Evolutionary conservation across 2,329 filamentous ascomycete genomes (phyloP), one percentile per base, ranked within the genome.

Genomic region (Sarocladiaceae sp.): DNA sequence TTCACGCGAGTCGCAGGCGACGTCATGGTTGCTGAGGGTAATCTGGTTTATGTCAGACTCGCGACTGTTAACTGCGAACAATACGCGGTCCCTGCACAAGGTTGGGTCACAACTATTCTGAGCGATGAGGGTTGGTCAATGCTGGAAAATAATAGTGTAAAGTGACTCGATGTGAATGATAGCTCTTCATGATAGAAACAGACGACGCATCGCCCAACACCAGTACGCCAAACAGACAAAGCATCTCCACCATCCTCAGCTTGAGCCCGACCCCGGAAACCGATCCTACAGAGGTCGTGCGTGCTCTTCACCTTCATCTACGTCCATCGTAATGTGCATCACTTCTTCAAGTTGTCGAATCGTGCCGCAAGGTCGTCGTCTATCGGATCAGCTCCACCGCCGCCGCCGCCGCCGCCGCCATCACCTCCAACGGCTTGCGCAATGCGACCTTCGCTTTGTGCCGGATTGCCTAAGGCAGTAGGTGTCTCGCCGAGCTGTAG

Each of bases 281-380:
- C 20, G 17, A 23, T 7, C 17, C 37, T 40, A 20, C 40, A 28
- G 40, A 17, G 25, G 3, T 28, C 33, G 33, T 36, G 5, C 12
- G 23, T 44, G 13, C 10, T 28, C 23, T n/a, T 28, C 40, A n/a
- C 11, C 22, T 4, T 44, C 22, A n/a, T n/a, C 29, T 10, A 10
- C 29, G 29, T 33, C 29, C 15, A 33, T 33, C 29, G 10, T 33
- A 8, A 15, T 33, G 10, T 33, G 4, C 18, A 11, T 58, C 49
- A 82, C 67, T 78, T 77, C 64, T 88, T 80, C 58, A 97, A 74
- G 68, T 92, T 96, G 67, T 97, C 90, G 50, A 99, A 79, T 54
- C 94, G 84, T 57, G 94, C 93, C 73, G 97, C 92, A 23, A 99
- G 81, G 66, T 97, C 94, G 64, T 97, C 90, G 62, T 97, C 92